phyloP scores from a whole-genome alignment of 305 asterid species.

The Fraxinus velutina region DNA sequence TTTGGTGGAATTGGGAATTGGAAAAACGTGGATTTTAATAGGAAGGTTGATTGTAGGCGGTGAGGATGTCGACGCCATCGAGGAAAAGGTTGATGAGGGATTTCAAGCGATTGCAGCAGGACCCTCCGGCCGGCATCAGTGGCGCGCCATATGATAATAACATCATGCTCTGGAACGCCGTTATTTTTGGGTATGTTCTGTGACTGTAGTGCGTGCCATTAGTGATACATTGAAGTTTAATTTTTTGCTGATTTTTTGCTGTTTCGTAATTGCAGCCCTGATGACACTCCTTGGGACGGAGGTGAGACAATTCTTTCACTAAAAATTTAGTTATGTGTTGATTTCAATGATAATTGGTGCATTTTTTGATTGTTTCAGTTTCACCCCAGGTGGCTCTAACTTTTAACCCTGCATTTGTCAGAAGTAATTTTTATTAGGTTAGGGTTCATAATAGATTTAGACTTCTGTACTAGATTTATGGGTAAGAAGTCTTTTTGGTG shows the following conservation, averaged over 20 bases:
- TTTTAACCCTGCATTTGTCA: neutral
- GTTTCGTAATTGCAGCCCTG: neutral
- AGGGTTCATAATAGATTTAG: neutral
- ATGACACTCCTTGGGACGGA: neutral
- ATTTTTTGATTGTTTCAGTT: neutral
- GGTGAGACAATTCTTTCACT: neutral
- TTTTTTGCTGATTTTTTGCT: neutral
- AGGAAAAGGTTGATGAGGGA: slow-evolving; percentile 33
- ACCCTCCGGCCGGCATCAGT: slow-evolving; percentile 32
- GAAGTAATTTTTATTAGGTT: neutral
- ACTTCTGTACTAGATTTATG: neutral
- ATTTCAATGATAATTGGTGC: neutral
- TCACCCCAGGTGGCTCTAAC: neutral
- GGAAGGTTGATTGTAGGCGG: neutral
- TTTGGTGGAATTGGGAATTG: neutral
- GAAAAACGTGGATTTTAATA: neutral
- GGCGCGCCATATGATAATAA: slow-evolving; percentile 32
- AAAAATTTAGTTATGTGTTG: neutral
- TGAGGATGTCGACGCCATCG: slow-evolving; percentile 27
- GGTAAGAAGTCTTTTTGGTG: neutral
- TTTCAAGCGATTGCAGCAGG: slow-evolving; percentile 31
- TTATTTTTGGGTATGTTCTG: slow-evolving; percentile 28
- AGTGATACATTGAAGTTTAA: neutral
- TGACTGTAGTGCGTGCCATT: neutral
- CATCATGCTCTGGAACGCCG: slow-evolving; percentile 31